Conservation (phyloP, 1,284 basidiomycete species). For the Polyporus tsugae region DNA sequence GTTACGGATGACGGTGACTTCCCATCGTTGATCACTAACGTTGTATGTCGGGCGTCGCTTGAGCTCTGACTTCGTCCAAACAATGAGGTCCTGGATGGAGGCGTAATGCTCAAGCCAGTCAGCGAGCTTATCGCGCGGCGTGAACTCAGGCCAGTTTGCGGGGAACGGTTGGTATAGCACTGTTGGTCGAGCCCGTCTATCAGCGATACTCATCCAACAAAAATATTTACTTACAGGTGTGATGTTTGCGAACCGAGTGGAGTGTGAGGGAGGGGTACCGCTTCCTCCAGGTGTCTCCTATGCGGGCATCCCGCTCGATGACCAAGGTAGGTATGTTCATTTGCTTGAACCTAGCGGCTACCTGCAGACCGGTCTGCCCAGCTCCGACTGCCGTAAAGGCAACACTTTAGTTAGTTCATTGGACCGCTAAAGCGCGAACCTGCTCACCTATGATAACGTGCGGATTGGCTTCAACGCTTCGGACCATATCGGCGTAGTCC, state of each 20-base stretch:
- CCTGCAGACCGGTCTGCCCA: constrained; percentile 60
- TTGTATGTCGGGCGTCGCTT: constrained; percentile 46
- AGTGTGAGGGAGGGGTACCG: constrained; percentile 58
- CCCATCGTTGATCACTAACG: constrained; percentile 53
- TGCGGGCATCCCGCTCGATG: constrained; percentile 52
- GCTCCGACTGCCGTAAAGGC: constrained; percentile 51
- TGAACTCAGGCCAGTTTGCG: constrained; percentile 40
- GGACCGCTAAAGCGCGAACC: constrained; percentile 12
- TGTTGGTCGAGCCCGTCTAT: constrained; percentile 24
- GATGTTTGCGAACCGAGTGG: constrained; percentile 50
- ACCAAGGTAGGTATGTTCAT: constrained; percentile 57
- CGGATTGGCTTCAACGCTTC: constrained; percentile 32
- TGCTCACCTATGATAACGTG: constrained; percentile 17
- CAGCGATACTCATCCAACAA: background rate
- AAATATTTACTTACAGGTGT: constrained; percentile 39
- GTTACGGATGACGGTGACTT: constrained; percentile 53
- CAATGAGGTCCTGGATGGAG: constrained; percentile 63
- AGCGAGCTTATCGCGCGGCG: constrained; percentile 52
- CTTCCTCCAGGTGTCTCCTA: constrained; percentile 64
- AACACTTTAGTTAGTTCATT: background rate
- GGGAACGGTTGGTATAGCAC: constrained; percentile 49
- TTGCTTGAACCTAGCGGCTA: constrained; percentile 59
- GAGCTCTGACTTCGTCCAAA: constrained; percentile 66
- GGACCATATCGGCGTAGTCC: constrained; percentile 25
- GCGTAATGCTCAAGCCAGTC: constrained; percentile 75